Conservation (phyloP, 2,329 filamentous ascomycete genomes). For the Sporothrix schenckii region DNA sequence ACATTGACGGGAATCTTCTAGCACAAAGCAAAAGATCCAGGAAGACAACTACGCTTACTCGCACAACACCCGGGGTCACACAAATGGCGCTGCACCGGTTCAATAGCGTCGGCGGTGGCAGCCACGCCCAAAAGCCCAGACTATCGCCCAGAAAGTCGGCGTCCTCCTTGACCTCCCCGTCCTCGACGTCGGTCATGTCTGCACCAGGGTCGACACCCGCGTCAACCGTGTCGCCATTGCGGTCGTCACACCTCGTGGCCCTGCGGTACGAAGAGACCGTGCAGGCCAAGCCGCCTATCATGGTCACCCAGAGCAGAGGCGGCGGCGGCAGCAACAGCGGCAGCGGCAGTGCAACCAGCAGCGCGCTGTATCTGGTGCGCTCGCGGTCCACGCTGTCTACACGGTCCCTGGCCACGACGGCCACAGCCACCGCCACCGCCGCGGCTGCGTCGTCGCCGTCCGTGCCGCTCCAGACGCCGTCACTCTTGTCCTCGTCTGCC, state of each 20-base stretch:
- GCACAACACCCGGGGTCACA: neutral
- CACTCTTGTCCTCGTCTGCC: neutral
- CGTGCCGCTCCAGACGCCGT: neutral
- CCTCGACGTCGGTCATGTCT: conserved; percentile 1
- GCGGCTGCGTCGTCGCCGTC: neutral
- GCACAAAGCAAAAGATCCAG: no score
- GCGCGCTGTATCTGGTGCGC: conserved; percentile 46
- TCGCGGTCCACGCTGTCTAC: conserved; percentile 38
- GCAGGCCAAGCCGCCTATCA: conserved; percentile 61
- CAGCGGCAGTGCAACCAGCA: conserved; percentile 38
- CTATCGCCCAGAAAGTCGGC: neutral
- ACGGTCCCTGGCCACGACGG: conserved; percentile 36
- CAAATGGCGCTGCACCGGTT: conserved; percentile 48
- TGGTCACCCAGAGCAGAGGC: conserved; percentile 43
- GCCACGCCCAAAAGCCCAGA: neutral
- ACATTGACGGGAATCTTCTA: neutral
- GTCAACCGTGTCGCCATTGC: conserved; percentile 40
- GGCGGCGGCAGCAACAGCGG: conserved; percentile 4
- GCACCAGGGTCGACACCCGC: conserved; percentile 19
- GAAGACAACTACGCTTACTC: neutral
- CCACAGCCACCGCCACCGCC: conserved; percentile 35
- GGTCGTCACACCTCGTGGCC: conserved; percentile 50
- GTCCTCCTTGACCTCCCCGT: neutral
- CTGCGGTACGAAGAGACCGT: conserved; percentile 65
- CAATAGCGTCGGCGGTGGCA: conserved; percentile 49